These are phyloP conservation scores for Thielaviopsis euricoi DNA, from an alignment of 2,329 filamentous ascomycete genomes.

Conservation along the genomic window DNA sequence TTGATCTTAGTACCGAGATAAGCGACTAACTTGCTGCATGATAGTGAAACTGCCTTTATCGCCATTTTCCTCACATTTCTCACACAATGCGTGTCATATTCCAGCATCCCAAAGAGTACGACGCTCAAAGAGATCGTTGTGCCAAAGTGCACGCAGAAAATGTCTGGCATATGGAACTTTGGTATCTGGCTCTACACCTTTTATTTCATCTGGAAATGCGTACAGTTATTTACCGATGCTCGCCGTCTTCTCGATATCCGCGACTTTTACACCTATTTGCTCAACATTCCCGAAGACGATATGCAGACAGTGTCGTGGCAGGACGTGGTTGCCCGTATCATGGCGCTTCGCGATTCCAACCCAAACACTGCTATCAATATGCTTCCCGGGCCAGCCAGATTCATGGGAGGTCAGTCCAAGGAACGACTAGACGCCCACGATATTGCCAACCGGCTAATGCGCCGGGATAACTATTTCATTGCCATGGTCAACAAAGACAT, in stretches of 20 bases:
- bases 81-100: constrained; percentile 72
- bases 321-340: constrained; percentile 70
- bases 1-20: background rate
- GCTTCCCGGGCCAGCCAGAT: constrained; percentile 33
- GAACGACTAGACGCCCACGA: constrained; percentile 91
- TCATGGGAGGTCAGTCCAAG: constrained; percentile 70
- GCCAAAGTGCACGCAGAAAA: constrained; percentile 56
- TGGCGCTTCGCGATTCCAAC: constrained; percentile 70
- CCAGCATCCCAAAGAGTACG: constrained; percentile 49
- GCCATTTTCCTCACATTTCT: constrained; percentile 71
- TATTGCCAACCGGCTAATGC: constrained; percentile 93
- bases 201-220: constrained; percentile 67
- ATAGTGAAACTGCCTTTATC: constrained; percentile 64
- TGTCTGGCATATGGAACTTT: constrained; percentile 62
- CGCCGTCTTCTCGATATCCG: constrained; percentile 61
- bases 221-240: constrained; percentile 58
- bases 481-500: constrained; percentile 96
- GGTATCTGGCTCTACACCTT: constrained; percentile 72
- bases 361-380: constrained; percentile 54
- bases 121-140: constrained; percentile 40
- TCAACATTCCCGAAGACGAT: constrained; percentile 66
- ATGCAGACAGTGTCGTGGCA: constrained; percentile 95
- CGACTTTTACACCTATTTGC: constrained; percentile 68
- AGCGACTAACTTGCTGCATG: background rate
- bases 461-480: constrained; percentile 91